Evolutionary conservation across 805 yeast species (phyloP), one percentile per base, ranked within the genome.

Genomic region (Schwanniomyces yamadae): DNA sequence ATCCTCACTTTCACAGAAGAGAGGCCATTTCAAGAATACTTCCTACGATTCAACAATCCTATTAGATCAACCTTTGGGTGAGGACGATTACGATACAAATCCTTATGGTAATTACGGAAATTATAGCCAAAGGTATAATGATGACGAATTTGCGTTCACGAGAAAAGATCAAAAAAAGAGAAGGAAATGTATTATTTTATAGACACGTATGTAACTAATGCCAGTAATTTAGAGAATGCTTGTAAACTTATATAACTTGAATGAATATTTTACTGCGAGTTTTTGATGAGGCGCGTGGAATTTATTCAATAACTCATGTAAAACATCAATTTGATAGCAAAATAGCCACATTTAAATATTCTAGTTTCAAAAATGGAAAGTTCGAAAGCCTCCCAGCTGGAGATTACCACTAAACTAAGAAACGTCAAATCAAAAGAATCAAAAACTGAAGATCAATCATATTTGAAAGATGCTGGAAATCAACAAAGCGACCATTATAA

Each of bases 381-480:
- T n/a, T n/a, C n/a, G n/a, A n/a, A n/a, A n/a, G n/a, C n/a, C n/a
- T n/a, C n/a, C n/a, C n/a, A n/a, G n/a, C n/a, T n/a, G n/a, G n/a
- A n/a, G n/a, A n/a, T n/a, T n/a, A n/a, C n/a, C n/a, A n/a, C n/a
- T n/a, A n/a, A n/a, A n/a, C n/a, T n/a, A 23, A 23, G 4, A 10
- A 7, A 17, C 15, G 14, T n/a, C 28, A 20, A 25, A 9, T 20
- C 29, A 33, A 25, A 3, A n/a, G 20, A 33, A 25, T 14, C 13
- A 25, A 10, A 10, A 18, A 21, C 17, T 17, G 22, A 16, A 28
- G 14, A 33, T 11, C 27, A 35, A 6, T 25, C 29, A n/a, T 30
- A 31, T 19, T 32, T 32, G 14, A 31, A 39, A 9, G 96, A 88
- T 55, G 90, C 95, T 0, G 96, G 96, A 0, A 80, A 83, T 44